A percentile compares a stretch with the other conserved stretches of the same genome.
phyloP scores from a whole-genome alignment of 2,329 filamentous ascomycete species.

The Xylariaceae sp. region DNA sequence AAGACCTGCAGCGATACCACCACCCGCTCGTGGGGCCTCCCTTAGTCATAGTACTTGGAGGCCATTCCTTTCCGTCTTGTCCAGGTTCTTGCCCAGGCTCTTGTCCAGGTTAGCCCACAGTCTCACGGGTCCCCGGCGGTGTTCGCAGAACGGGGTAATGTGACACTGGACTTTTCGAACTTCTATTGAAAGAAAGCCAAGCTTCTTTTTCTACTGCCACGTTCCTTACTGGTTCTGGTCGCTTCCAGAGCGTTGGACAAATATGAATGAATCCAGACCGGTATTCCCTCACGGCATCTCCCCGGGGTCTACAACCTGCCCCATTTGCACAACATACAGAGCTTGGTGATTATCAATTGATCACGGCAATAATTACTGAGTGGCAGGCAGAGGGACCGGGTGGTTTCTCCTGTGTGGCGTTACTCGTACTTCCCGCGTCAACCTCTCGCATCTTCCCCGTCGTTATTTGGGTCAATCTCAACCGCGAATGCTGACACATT shows the following conservation, averaged over 20 bases:
- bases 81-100: background rate
- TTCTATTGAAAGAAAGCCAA: background rate
- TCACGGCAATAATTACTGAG: background rate
- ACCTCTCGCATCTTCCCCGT: background rate
- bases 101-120: background rate
- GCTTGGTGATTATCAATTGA: background rate
- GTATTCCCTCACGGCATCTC: conserved; percentile 2
- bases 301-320: conserved; percentile 18
- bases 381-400: background rate
- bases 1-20: conserved; percentile 2
- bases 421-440: background rate
- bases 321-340: background rate
- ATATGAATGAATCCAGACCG: background rate
- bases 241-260: background rate
- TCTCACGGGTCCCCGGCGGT: conserved; percentile 4
- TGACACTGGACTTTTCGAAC: background rate
- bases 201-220: background rate
- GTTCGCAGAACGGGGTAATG: conserved; percentile 7
- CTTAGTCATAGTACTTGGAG: too few relatives aligned
- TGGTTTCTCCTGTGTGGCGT: background rate
- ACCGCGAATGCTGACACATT: background rate
- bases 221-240: background rate
- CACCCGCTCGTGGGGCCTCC: too few relatives aligned
- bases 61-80: background rate
- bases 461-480: background rate